Percentiles rank a stretch among this genome's conserved stretches.
These are phyloP conservation scores for Mucor circinelloides DNA, from an alignment of 371 early-diverging fungal genomes.

Conservation along the genomic window DNA sequence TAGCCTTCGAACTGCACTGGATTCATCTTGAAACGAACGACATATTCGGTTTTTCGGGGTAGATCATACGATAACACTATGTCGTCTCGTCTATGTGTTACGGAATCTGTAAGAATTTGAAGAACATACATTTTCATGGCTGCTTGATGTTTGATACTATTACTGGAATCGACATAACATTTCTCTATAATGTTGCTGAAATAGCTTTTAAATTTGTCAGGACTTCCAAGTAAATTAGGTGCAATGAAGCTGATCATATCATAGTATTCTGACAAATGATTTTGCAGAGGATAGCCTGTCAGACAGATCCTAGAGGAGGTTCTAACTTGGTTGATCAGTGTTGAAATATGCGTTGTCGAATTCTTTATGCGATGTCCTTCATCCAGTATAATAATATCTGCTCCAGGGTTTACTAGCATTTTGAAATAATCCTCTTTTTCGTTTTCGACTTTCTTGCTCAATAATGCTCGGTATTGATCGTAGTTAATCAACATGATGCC, in stretches of 20 bases:
- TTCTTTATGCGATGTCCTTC: constrained; percentile 90
- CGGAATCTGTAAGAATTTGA: constrained; percentile 14
- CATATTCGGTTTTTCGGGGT: constrained; percentile 71
- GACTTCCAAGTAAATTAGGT: constrained; percentile 62
- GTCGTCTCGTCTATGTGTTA: constrained; percentile 50
- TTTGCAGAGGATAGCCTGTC: constrained; percentile 92
- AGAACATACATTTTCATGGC: constrained; percentile 13
- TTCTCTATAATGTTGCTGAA: constrained; percentile 71
- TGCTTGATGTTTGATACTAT: constrained; percentile 39
- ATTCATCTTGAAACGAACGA: constrained; percentile 65
- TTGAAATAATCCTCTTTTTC: constrained; percentile 18
- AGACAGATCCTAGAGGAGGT: constrained; percentile 74
- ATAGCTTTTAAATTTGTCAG: constrained; percentile 54
- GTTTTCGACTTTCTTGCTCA: constrained; percentile 12
- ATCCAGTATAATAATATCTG: constrained; percentile 78
- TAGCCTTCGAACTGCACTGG: constrained; percentile 60
- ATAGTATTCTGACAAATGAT: constrained; percentile 70
- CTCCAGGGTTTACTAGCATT: constrained; percentile 60
- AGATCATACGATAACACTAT: constrained; percentile 55
- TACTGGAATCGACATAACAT: constrained; percentile 62
- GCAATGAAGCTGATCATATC: constrained; percentile 75
- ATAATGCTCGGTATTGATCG: constrained; percentile 51
- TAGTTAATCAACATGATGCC: constrained; percentile 76
- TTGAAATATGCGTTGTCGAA: constrained; percentile 44
- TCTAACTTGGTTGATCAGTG: constrained; percentile 40